A percentile compares a stretch with the other conserved stretches of the same genome.
phyloP scores from a whole-genome alignment of 805 yeast genomes.

The Candida sanyiensis region DNA sequence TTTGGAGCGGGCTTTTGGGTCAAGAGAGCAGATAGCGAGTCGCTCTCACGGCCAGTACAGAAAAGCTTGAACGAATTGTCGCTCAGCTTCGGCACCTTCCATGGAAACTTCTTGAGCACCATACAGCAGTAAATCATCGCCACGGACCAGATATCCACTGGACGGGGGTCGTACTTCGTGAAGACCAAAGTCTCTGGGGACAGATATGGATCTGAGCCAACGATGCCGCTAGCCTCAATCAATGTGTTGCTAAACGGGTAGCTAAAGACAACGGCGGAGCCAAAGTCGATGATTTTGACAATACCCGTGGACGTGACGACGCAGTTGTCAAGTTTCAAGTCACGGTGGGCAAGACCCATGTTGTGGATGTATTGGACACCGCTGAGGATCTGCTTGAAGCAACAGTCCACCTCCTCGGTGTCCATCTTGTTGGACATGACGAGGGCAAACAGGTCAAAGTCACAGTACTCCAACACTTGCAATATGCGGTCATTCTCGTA shows the following conservation, averaged over 20 bases:
- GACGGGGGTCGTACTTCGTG: slow-evolving; percentile 81
- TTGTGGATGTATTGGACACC: slow-evolving; percentile 79
- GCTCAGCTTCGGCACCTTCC: slow-evolving; percentile 83
- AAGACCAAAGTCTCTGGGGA: slow-evolving; percentile 91
- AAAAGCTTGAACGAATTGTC: slow-evolving; percentile 82
- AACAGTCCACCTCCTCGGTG: slow-evolving; percentile 73
- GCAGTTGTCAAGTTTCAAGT: slow-evolving; percentile 87
- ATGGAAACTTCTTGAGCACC: slow-evolving; percentile 87
- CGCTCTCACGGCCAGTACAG: slow-evolving; percentile 66
- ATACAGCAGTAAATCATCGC: slow-evolving; percentile 91
- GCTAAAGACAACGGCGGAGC: slow-evolving; percentile 85
- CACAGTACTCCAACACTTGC: slow-evolving; percentile 94
- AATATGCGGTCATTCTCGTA: slow-evolving; percentile 81
- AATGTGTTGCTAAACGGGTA: slow-evolving; percentile 75
- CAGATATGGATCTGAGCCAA: slow-evolving; percentile 83
- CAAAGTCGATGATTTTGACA: slow-evolving; percentile 87
- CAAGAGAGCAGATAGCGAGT: slow-evolving; percentile 56
- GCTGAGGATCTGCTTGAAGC: slow-evolving; percentile 78
- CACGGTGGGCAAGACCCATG: slow-evolving; percentile 87
- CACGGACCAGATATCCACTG: slow-evolving; percentile 90
- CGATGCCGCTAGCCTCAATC: slow-evolving; percentile 77
- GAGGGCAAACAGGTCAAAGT: slow-evolving; percentile 86
- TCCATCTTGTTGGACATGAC: slow-evolving; percentile 92
- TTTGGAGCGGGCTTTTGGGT: slow-evolving; percentile 49
- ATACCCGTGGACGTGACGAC: slow-evolving; percentile 79